phyloP scores from a whole-genome alignment of 164 flowering plant species.

The Houttuynia cordata region DNA sequence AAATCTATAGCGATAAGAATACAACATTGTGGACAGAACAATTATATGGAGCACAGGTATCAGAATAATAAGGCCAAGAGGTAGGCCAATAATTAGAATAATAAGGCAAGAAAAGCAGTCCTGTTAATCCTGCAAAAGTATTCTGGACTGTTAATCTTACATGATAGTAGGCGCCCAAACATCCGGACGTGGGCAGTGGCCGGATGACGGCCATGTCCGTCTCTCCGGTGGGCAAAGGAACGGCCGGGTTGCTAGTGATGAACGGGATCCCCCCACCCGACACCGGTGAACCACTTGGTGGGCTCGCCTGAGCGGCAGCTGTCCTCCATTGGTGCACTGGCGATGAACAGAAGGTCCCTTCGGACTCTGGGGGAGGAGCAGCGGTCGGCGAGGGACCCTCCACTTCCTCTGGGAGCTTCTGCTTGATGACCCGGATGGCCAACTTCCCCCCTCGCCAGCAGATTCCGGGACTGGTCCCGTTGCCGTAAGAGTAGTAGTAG shows the following conservation, averaged over 20 bases:
- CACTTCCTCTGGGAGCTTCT: slow-evolving; percentile 8
- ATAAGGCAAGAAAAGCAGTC: no score
- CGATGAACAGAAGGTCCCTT: slow-evolving; percentile 39
- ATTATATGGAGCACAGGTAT: no score
- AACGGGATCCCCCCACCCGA: slow-evolving; percentile 54
- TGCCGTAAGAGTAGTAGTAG: slow-evolving; percentile 80
- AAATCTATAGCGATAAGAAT: no score
- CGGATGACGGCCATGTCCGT: slow-evolving; percentile 64
- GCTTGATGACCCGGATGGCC: slow-evolving; percentile 36
- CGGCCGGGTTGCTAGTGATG: slow-evolving; percentile 83
- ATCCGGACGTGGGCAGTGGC: slow-evolving; percentile 49
- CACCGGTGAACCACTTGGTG: slow-evolving; percentile 18
- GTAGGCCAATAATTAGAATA: no score
- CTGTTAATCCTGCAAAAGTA: neutral
- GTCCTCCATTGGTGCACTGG: slow-evolving; percentile 13
- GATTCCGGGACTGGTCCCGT: slow-evolving; percentile 31
- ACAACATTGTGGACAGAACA: no score
- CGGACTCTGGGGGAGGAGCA: slow-evolving; percentile 38
- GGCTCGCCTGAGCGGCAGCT: slow-evolving; percentile 22
- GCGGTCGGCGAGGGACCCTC: slow-evolving; percentile 23
- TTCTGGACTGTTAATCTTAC: neutral
- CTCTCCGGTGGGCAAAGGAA: slow-evolving; percentile 89
- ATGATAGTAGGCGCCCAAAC: neutral
- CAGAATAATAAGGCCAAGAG: no score
- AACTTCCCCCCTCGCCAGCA: slow-evolving; percentile 50